phyloP scores from a whole-genome alignment of 768 basidiomycete genomes.

The Termitomyces bulborhizus region DNA sequence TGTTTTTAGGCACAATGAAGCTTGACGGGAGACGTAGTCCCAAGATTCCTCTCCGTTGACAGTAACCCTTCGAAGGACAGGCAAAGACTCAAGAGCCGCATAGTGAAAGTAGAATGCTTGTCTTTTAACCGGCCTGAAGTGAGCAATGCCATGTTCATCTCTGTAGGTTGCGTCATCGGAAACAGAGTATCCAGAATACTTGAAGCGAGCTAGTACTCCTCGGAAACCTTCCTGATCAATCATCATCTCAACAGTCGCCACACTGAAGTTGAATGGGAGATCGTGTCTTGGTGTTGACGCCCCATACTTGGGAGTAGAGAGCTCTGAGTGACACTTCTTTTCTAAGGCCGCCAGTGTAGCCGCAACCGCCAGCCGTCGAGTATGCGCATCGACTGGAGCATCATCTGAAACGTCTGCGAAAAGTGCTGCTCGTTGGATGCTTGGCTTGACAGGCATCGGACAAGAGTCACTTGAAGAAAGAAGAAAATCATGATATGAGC shows the following conservation, averaged over 20 bases:
- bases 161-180: conserved; percentile 23
- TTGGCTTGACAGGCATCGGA: background rate
- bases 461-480: conserved; percentile 5
- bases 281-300: background rate
- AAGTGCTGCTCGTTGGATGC: background rate
- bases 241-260: conserved; percentile 48
- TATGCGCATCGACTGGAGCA: background rate
- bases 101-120: conserved; percentile 69
- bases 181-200: conserved; percentile 44
- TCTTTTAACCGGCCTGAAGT: conserved; percentile 57
- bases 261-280: background rate
- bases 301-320: conserved; percentile 6
- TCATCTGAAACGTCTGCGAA: background rate
- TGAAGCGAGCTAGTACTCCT: conserved; percentile 51
- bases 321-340: conserved; percentile 9
- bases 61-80: conserved; percentile 65
- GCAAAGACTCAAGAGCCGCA: conserved; percentile 57
- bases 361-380: conserved; percentile 6
- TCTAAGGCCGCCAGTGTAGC: conserved; percentile 10
- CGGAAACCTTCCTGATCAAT: conserved; percentile 87
- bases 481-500: background rate
- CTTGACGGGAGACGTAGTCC: conserved; percentile 76
- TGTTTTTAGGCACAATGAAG: conserved; percentile 56
- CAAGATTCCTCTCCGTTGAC: conserved; percentile 59
- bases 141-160: conserved; percentile 42